Evolutionary conservation across 2,329 filamentous ascomycete species (phyloP), one percentile per base, ranked within the genome.

Genomic region (Sporothrix schenckii): DNA sequence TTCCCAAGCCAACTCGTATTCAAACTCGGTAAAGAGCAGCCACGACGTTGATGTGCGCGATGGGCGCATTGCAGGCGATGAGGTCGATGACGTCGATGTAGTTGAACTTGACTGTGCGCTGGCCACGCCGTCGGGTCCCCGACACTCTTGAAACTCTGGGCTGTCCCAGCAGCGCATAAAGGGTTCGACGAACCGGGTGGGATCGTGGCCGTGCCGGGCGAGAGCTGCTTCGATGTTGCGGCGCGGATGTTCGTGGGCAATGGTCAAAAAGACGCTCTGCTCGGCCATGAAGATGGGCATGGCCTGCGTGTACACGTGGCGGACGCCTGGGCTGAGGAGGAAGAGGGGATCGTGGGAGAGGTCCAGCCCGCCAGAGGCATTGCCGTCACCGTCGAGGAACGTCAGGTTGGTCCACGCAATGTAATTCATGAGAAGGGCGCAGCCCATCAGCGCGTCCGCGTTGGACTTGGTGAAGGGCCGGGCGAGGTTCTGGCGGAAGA

Each of bases 341-440:
- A 63, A 63, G 39, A 63, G 58, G 39, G 21, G 58, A n/a, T 63
- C 58, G 39, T 19, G 58, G 1, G 58, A 63, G 9, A 63, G 58
- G 27, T 63, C 58, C 41, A 63, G 24, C 4, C 39, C 39, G 2
- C 47, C 52, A 21, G n/a, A 54, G 52, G 52, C 52, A n/a, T 54
- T 13, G 21, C 52, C 27, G n/a, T 54, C 19, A 39, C 39, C 58
- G 21, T 63, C 39, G 39, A 63, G 34, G 58, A 63, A 63, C 19
- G 21, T 39, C n/a, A 63, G 58, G 58, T 49, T 63, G 58, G 58
- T 21, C 58, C 58, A 63, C 2, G 58, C 21, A n/a, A 63, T 41
- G 41, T 63, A 63, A 63, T 63, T 63, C 58, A 63, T 63, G 58
- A 63, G 58, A 7, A 63, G 27, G n/a, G 58, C 21, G 58, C 58